Percentiles rank a stretch among this genome's conserved stretches.
Conservation (phyloP, 441 rosid species). For the Adansonia grandidieri region DNA sequence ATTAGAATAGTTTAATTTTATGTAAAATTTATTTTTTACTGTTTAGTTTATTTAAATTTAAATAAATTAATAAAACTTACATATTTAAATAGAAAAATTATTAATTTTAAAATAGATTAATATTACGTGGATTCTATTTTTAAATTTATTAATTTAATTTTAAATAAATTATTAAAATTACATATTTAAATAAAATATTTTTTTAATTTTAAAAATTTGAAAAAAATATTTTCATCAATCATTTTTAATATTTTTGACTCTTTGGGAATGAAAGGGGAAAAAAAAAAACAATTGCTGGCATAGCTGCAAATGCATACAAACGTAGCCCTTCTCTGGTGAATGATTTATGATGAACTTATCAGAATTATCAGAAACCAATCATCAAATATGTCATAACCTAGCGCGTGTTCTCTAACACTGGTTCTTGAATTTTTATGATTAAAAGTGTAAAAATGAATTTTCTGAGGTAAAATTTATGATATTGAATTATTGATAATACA, state of each 20-base stretch:
- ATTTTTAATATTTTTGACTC: constrained; percentile 11
- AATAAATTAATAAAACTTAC: no score
- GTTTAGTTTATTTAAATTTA: no score
- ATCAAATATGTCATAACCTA: constrained; percentile 17
- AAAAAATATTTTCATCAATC: no score
- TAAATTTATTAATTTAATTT: no score
- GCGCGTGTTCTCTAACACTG: background rate
- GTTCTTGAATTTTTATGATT: background rate
- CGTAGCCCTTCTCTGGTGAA: constrained; percentile 7
- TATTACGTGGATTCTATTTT: no score
- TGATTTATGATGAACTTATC: constrained; percentile 21
- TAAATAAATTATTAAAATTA: no score
- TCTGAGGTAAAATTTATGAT: background rate
- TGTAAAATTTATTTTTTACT: no score
- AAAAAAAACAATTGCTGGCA: background rate
- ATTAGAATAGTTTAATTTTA: no score
- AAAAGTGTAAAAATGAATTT: background rate
- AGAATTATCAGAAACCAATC: constrained; percentile 24
- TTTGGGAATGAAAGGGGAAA: constrained; percentile 18
- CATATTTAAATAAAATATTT: no score
- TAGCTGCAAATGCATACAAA: background rate
- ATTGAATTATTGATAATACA: background rate
- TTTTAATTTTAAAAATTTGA: no score
- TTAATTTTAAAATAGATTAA: no score
- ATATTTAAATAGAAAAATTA: no score